Base-by-base conservation (phyloP, 2,329 filamentous ascomycete species). In the Dactylellina leptospora region DNA sequence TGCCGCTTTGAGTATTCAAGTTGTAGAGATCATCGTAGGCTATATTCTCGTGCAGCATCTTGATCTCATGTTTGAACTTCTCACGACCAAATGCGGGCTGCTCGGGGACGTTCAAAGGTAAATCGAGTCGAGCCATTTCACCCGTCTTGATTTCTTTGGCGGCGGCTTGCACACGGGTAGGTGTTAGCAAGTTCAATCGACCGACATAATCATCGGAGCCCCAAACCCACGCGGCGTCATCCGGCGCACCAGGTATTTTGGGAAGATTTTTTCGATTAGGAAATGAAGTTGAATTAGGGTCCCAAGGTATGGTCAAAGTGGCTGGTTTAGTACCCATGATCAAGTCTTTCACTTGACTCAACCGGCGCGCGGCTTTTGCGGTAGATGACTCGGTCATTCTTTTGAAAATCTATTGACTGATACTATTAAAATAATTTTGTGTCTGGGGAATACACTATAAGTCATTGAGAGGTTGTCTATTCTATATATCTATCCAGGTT, bases 191-290 rank as follows among this genome's bases (percentile, higher is more conserved):
- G 64, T 87, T 87, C 44, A 87, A 76, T 45, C 85, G 81, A 10
- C 83, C 83, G 55, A 83, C 78, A 81, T 79, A 44, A 6, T 86
- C 85, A 76, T 85, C 80, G 40, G 84, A 80, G 10, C 85, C 85
- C 85, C 85, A 87, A 23, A 86, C 83, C 85, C 85, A 87, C 16
- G 85, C 85, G 16, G 85, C 84, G 25, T 81, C 84, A 16, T 83
- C 79, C 0, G 85, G 85, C 1, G 84, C 84, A 30, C 82, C 83
- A 0, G 82, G 78, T 36, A 86, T 81, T 18, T 78, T 75, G 18
- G 84, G 84, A 2, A 87, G 79, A 54, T 87, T 82, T 58, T 83
- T 82, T 11, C 84, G 80, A 0, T 81, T 81, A 0, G 85, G 85
- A 55, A 87, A 54, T 4, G 16, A 23, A 10, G 28, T 54, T 22